Percentiles rank a stretch among this genome's conserved stretches.
Evolutionary conservation across 176 grass and related monocot genomes (phyloP).

Genomic region (Areca catechu): DNA sequence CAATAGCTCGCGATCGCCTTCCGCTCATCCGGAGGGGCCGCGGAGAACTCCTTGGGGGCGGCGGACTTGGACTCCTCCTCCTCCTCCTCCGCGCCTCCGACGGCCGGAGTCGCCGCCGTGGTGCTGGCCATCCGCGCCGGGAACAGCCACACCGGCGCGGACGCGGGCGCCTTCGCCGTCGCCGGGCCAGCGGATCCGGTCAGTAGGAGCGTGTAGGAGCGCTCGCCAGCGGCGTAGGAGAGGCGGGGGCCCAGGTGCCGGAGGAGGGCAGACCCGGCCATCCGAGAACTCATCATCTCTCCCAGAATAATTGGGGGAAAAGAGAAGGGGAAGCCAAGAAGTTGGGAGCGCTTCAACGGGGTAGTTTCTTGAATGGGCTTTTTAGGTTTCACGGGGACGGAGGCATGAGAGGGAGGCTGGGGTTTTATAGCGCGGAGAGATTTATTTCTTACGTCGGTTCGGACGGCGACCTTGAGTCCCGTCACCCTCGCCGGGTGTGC

Average conservation of each 20-base stretch:
- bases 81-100: neutral
- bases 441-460: too few species aligned
- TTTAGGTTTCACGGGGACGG: too few species aligned
- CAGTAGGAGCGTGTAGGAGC: neutral
- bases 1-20: slow-evolving; percentile 63
- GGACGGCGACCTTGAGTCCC: too few species aligned
- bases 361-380: too few species aligned
- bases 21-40: slow-evolving; percentile 19
- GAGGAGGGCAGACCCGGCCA: neutral
- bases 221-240: neutral
- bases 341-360: too few species aligned
- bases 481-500: too few species aligned
- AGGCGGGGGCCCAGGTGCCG: slow-evolving; percentile 9
- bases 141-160: neutral
- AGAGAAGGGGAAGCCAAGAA: too few species aligned
- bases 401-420: too few species aligned
- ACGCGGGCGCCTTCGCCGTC: neutral
- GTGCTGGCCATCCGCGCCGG: slow-evolving; percentile 3
- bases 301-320: too few species aligned
- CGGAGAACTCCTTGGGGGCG: slow-evolving; percentile 19
- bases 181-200: neutral
- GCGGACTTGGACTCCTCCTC: neutral
- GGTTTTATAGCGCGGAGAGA: too few species aligned
- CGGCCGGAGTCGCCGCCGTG: neutral
- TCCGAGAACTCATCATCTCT: neutral